These are phyloP conservation scores for Candida adriatica DNA, from an alignment of 805 yeast species.

Conservation along the genomic window DNA sequence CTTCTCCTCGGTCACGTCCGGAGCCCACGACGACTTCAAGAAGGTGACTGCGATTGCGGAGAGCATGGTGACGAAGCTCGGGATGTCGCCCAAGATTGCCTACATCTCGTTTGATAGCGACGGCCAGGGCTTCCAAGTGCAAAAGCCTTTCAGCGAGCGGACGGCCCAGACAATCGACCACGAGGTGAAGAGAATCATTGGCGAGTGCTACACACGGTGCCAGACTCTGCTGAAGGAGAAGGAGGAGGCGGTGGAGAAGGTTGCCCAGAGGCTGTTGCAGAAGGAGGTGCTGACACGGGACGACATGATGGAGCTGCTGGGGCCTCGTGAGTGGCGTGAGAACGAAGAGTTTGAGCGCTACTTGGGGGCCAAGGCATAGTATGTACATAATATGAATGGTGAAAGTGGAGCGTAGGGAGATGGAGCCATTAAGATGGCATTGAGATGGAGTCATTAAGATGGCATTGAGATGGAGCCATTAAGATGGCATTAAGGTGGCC, in stretches of 20 bases:
- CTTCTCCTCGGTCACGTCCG: slow-evolving; percentile 81
- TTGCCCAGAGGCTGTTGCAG: slow-evolving; percentile 63
- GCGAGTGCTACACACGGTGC: slow-evolving; percentile 59
- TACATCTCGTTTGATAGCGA: slow-evolving; percentile 48
- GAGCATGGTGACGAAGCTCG: slow-evolving; percentile 81
- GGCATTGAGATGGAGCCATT: too few relatives aligned
- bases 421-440: too few relatives aligned
- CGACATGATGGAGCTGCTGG: slow-evolving; percentile 71
- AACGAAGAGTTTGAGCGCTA: slow-evolving; percentile 90
- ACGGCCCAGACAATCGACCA: slow-evolving; percentile 62
- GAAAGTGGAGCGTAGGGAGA: too few relatives aligned
- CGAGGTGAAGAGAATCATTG: slow-evolving; percentile 62
- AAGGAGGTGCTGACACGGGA: slow-evolving; percentile 79
- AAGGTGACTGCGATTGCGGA: slow-evolving; percentile 86
- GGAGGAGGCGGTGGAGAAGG: slow-evolving; percentile 52
- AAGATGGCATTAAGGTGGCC: too few relatives aligned
- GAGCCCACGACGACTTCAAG: slow-evolving; percentile 90
- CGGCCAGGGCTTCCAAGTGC: slow-evolving; percentile 42
- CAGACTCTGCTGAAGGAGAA: slow-evolving; percentile 50
- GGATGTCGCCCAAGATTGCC: slow-evolving; percentile 83
- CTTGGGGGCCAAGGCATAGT: slow-evolving; percentile 42
- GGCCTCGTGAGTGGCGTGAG: slow-evolving; percentile 73
- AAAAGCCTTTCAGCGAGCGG: slow-evolving; percentile 64
- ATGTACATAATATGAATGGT: too few relatives aligned
- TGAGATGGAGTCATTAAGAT: too few relatives aligned